These are phyloP conservation scores for Cucurbita moschata DNA, from an alignment of 306 rosid genomes.

Conservation along the genomic window DNA sequence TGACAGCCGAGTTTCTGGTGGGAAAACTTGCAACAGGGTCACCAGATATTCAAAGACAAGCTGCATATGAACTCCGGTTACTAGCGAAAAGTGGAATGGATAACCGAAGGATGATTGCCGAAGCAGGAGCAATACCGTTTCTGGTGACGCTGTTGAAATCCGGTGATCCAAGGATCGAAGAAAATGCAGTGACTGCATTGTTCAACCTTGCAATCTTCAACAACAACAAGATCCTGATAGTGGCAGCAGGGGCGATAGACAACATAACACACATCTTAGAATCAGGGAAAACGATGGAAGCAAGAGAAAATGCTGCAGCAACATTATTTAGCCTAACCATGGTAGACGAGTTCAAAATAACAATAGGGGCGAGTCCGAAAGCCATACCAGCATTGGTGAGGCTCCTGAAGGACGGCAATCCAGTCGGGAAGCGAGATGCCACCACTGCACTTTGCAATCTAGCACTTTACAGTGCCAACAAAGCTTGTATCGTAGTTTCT, in stretches of 20 bases:
- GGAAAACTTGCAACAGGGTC: conserved; percentile 95
- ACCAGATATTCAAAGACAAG: conserved; percentile 63
- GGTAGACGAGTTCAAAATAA: conserved; percentile 59
- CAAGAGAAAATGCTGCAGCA: conserved; percentile 90
- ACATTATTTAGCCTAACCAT: conserved; percentile 61
- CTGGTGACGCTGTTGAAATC: conserved; percentile 51
- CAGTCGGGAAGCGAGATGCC: conserved; percentile 75
- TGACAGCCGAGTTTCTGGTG: conserved; percentile 83
- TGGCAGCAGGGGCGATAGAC: conserved; percentile 79
- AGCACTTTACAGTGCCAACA: conserved; percentile 59
- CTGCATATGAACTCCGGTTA: conserved; percentile 75
- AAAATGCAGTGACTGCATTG: conserved; percentile 68
- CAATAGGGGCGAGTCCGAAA: conserved; percentile 43
- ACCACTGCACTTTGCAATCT: conserved; percentile 66
- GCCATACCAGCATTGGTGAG: conserved; percentile 64
- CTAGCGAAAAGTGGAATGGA: conserved; percentile 76
- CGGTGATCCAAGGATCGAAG: conserved; percentile 73
- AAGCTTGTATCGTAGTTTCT: conserved; percentile 30
- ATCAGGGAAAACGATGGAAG: conserved; percentile 67
- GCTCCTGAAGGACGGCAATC: conserved; percentile 65
- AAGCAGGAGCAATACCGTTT: conserved; percentile 92
- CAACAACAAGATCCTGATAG: conserved; percentile 69
- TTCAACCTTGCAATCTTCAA: conserved; percentile 74
- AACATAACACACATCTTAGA: conserved; percentile 55
- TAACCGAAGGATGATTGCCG: conserved; percentile 60